Base-by-base conservation (phyloP, 2,329 filamentous ascomycete species). In the Curvularia spicifera region DNA sequence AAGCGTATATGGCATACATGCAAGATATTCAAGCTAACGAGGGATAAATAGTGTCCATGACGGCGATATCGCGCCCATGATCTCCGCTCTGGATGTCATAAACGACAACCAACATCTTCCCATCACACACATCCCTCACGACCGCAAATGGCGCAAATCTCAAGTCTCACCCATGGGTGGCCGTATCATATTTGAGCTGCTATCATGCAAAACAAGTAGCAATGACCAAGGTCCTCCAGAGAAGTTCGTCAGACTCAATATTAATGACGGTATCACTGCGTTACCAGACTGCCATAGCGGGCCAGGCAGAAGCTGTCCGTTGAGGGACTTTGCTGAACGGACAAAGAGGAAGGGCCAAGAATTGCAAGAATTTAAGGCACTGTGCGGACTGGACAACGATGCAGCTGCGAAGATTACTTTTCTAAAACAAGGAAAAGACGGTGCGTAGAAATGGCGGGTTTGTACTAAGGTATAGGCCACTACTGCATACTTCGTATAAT, bases 131-230 rank as follows among this genome's bases (percentile, higher is more conserved):
- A 75, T 82, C 20, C 72, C 73, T 13, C 62, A 72, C 45, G 70
- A 79, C 22, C 79, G 84, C 37, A 77, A 74, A 22, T 87, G 84
- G 84, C 80, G 78, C 51, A 86, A 82, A 22, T 85, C 83, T 4
- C 80, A 84, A 53, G 75, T 86, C 5, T 78, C 82, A 35, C 84
- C 85, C 4, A 87, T 87, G 85, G 83, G 83, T 13, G 84, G 81
- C 6, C 78, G 84, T 22, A 73, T 85, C 42, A 80, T 84, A 42
- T 76, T 87, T 55, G 85, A 87, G 65, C 74, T 84, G 10, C 71
- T 87, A 24, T 72, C 72, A 8, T 87, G 68, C 31, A 50, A 56
- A 10, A 60, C 44, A 3, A 48, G 43, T 6, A 5, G 0, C 15
- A 18, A 12, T 18, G 28, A 47, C 22, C 24, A 22, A 12, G 15